Evolutionary conservation across 257 asterid genomes (phyloP).

Genomic region (Solanum chmielewskii): DNA sequence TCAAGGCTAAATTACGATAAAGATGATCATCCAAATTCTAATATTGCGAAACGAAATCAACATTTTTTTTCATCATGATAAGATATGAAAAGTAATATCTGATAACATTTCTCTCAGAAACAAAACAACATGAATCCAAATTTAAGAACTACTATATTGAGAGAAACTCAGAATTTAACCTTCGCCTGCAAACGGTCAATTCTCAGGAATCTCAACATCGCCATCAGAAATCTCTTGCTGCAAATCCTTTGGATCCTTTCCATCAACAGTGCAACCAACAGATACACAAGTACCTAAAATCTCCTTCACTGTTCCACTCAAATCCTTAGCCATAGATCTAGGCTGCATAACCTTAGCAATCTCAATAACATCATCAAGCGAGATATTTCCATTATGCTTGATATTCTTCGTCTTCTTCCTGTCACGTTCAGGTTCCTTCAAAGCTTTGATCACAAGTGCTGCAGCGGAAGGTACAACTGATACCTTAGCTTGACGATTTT

Average conservation of each 20-base stretch:
- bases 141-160: background rate
- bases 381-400: conserved; percentile 52
- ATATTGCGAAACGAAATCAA: background rate
- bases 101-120: background rate
- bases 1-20: background rate
- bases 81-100: background rate
- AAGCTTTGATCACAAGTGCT: conserved; percentile 63
- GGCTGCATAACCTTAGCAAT: conserved; percentile 49
- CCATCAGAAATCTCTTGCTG: conserved; percentile 64
- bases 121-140: background rate
- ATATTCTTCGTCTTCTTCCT: conserved; percentile 60
- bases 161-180: background rate
- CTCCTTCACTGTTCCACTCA: conserved; percentile 63
- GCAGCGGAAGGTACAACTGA: conserved; percentile 67
- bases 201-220: conserved; percentile 43
- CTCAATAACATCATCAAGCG: conserved; percentile 53
- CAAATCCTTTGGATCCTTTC: conserved; percentile 66
- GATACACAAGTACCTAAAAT: conserved; percentile 69
- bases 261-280: conserved; percentile 74
- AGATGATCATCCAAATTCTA: background rate
- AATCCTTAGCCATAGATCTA: conserved; percentile 64
- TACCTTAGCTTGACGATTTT: conserved; percentile 64
- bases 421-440: conserved; percentile 68
- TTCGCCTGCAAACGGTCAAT: conserved; percentile 3
- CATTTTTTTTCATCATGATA: background rate